Evolutionary conservation across 768 basidiomycete species (phyloP), one percentile per base, ranked within the genome.

Genomic region (Kwoniella botswanensis): DNA sequence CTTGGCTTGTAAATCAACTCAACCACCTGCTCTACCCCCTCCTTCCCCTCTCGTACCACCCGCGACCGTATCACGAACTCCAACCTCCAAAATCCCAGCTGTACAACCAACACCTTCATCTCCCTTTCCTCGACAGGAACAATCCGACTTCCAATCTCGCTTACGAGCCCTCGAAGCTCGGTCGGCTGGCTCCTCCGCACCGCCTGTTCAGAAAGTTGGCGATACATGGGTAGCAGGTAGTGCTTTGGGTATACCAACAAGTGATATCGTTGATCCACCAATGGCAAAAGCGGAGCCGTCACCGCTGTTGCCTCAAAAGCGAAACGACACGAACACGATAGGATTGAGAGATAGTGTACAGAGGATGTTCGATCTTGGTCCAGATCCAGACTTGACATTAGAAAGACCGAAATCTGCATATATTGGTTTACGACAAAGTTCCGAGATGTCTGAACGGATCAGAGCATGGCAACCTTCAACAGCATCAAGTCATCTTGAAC

Each of bases 191-290:
- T 54, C 53, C 15, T 62, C 75, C 12, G 61, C 72, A 2, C 79
- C 76, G 15, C 79, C 77, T 1, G 76, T 80, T 2, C 79, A 80
- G 61, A 78, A 78, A 63, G 65, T 80, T 4, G 79, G 79, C 6
- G 79, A 80, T 67, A 61, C 69, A n/a, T 80, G 79, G 79, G 75
- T 80, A 12, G 79, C 77, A 35, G 75, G 75, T 1, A 74, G 73
- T 50, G 74, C 67, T 17, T 18, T 80, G 1, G 74, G 73, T 35
- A 43, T 68, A 43, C 55, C 63, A 7, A 44, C 21, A 5, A 72
- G 70, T 21, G 74, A 71, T 71, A 44, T 68, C 11, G 69, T 41
- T 29, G 17, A 21, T 18, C 46, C 46, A 53, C 63, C 63, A 15
- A 15, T 43, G n/a, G 5, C 18, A 9, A n/a, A 21, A n/a, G 18